Evolutionary conservation across 805 yeast species (phyloP), one percentile per base, ranked within the genome.

Genomic region (Priceomyces medius): DNA sequence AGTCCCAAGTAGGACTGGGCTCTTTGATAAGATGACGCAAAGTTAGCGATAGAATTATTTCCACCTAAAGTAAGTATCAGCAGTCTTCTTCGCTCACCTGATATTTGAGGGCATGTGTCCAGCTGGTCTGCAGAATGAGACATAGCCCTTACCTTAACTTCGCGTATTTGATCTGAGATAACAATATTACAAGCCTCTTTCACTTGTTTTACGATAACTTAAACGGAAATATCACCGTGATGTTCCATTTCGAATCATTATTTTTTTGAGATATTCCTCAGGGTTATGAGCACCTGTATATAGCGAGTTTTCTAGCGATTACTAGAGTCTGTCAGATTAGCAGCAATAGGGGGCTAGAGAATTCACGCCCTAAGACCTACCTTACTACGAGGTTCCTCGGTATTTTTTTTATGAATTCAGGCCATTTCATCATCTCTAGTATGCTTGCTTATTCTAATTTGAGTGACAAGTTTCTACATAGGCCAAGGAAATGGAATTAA

Each of bases 11-110:
- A 61, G 4, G 61, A 51, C 45, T 64, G 73, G 2, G 73, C 71
- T 38, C 74, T 45, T 17, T 55, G 50, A 47, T 62, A 65, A 9
- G 73, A 65, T 4, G 70, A 61, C 12, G 72, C 73, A 46, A 70
- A 70, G 42, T 68, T 67, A 48, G 48, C 50, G 35, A 70, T 10
- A 26, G 29, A 26, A n/a, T 26, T 26, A 35, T 9, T 73, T 3
- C 71, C 70, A 5, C 70, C 70, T 12, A 42, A 41, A 37, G 64
- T 70, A 39, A 66, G 42, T 27, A 66, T 52, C 29, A 26, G 29
- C 17, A 68, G 64, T 31, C 41, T 42, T 37, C 70, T 42, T 44
- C 68, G 39, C 14, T 27, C 31, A 9, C 28, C 36, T n/a, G 33
- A n/a, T n/a, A 17, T 31, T 29, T 29, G 19, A 12, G 34, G 34